Base-by-base conservation (phyloP, 192 early-diverging fungal genomes). In the Gigaspora rosea region DNA sequence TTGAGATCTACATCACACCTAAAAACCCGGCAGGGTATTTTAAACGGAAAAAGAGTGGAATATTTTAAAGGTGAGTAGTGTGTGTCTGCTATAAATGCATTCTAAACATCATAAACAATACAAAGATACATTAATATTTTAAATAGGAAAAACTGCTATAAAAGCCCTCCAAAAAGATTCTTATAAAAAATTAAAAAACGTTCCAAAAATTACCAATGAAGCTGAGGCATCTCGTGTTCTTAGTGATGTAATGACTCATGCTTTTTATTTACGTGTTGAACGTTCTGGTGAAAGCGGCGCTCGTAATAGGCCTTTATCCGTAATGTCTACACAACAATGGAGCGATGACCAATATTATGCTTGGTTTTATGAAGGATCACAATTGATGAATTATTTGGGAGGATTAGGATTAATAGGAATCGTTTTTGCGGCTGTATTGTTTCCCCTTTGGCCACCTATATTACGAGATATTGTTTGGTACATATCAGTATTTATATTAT, bases 341-440 rank as follows among this genome's bases (percentile, higher is more conserved):
- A 80, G 84, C 18, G 93, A 95, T 67, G 94, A 96, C 12, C 85
- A 88, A 46, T 95, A 97, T 86, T 99, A 92, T 80, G 91, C 94
- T 54, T 98, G 95, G 95, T 81, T 96, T 6, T 98, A 96, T 81
- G 94, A 97, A 82, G 94, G 93, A 46, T 92, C 94, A n/a, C 94
- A 93, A 86, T 76, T 91, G 73, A 86, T 87, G 82, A 84, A 88
- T 6, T 90, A 92, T 62, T 83, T 97, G 68, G 91, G 95, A 61
- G 96, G 94, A 8, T 86, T 88, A 46, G 92, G 88, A 27, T 83
- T 99, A 32, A 83, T 99, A 52, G 82, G 86, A 4, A 83, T 95
- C 15, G 91, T 94, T 33, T 88, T 99, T 78, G 93, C 94, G 1
- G 96, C 93, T 71, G 97, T 99, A 72, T 91, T 99, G 90, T 99